Base-by-base conservation (phyloP, 164 flowering plant genomes). In the Liquidambar formosana region DNA sequence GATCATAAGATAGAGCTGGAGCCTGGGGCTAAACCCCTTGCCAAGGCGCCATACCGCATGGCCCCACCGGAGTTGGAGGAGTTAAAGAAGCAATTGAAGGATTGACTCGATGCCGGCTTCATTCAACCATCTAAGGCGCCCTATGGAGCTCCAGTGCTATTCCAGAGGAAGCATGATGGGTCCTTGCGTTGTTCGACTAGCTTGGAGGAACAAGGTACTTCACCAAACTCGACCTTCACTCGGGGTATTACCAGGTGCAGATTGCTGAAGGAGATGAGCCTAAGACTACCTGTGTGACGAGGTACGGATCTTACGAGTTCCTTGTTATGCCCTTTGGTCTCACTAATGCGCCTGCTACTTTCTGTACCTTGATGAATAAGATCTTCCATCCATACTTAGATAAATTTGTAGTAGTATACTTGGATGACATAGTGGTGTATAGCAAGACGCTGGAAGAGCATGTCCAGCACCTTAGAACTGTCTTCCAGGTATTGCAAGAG, bases 1-100 rank as follows among this genome's bases (percentile, higher is more conserved):
- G 66, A 70, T 23, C 74, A 75, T 22, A 0, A 38, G 47, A 53
- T 75, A 3, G 67, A 65, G 19, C 18, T 70, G 3, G 48, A 18
- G 21, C 14, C 56, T 0, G 63, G 63, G 1, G 49, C 57, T 1
- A 59, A 26, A 14, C 70, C 58, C 3, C 71, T 8, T 14, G 19
- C 63, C 13, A 9, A 0, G 0, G 33, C 38, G 4, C 70, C 63
- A 0, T 67, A 57, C 23, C 13, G 43, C 1, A 67, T 67, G 70
- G 52, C 63, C 45, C 41, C 23, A 10, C 61, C 52, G 8, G 41
- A 67, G 22, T 23, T 67, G 14, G 53, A 43, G 12, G 53, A 67
- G 22, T 25, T 67, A 9, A 15, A 27, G 11, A 67, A 25, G n/a
- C 63, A 57, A 41, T 28, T 56, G 3, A 57, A 67, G 14, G 63